Conservation (phyloP, 805 yeast species). For the Yarrowia porcina region DNA sequence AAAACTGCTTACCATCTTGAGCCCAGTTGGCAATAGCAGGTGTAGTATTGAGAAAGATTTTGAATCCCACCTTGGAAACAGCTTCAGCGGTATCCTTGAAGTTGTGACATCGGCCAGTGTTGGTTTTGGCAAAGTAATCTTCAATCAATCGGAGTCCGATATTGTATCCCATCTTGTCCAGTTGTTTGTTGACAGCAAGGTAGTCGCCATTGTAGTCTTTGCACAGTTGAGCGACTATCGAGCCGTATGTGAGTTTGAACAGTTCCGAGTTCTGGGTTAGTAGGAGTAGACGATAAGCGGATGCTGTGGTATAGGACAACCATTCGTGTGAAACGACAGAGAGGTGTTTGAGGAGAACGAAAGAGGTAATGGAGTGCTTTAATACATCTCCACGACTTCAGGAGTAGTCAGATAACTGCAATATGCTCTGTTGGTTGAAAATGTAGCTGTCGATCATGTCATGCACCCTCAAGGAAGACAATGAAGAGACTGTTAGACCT, state of each 20-base stretch:
- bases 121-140: conserved; percentile 85
- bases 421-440: too few relatives aligned
- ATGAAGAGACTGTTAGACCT: too few relatives aligned
- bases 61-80: conserved; percentile 82
- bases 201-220: conserved; percentile 77
- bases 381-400: too few relatives aligned
- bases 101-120: conserved; percentile 73
- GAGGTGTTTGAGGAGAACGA: too few relatives aligned
- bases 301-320: too few relatives aligned
- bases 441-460: too few relatives aligned
- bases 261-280: conserved; percentile 72
- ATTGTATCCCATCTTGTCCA: conserved; percentile 92
- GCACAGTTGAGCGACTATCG: conserved; percentile 87
- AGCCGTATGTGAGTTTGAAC: conserved; percentile 92
- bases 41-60: conserved; percentile 75
- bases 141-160: conserved; percentile 89
- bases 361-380: too few relatives aligned
- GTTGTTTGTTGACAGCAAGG: conserved; percentile 71
- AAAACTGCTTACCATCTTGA: conserved; percentile 67
- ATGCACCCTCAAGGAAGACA: too few relatives aligned
- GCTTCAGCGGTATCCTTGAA: conserved; percentile 87
- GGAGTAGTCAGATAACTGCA: too few relatives aligned
- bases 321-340: too few relatives aligned
- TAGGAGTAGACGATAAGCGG: not conserved
- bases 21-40: conserved; percentile 79